Conservation (phyloP, 108 stramenopile genomes). For the Skeletonema potamos region DNA sequence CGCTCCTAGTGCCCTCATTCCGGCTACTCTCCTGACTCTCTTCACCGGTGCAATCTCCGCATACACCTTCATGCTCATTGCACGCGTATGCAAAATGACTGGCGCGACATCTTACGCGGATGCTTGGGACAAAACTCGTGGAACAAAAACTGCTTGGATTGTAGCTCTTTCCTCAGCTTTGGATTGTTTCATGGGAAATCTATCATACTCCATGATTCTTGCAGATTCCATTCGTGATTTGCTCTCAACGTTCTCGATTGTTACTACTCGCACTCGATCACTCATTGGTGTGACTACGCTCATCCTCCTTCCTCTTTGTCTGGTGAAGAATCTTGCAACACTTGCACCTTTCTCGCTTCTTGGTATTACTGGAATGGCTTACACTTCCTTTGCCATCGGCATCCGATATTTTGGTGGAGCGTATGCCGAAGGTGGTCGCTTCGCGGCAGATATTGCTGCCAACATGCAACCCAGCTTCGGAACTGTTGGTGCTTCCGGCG, state of each 20-base stretch:
- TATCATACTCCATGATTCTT: slow-evolving; percentile 95
- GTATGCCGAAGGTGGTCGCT: slow-evolving; percentile 70
- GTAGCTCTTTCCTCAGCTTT: slow-evolving; percentile 86
- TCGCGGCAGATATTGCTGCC: slow-evolving; percentile 60
- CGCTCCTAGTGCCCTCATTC: slow-evolving; percentile 88
- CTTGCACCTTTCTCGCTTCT: slow-evolving; percentile 89
- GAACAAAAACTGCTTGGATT: slow-evolving; percentile 66
- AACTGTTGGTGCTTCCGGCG: slow-evolving; percentile 61
- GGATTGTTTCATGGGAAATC: slow-evolving; percentile 84
- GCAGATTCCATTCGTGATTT: slow-evolving; percentile 87
- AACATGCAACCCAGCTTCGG: slow-evolving; percentile 75
- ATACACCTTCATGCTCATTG: slow-evolving; percentile 91
- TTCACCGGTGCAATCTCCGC: slow-evolving; percentile 83
- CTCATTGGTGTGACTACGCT: slow-evolving; percentile 72
- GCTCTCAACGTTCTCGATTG: slow-evolving; percentile 71
- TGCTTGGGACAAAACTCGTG: slow-evolving; percentile 90
- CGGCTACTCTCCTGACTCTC: slow-evolving; percentile 79
- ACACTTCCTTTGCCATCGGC: slow-evolving; percentile 82
- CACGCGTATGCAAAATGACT: slow-evolving; percentile 80
- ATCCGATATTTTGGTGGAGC: slow-evolving; percentile 78
- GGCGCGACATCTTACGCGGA: slow-evolving; percentile 87
- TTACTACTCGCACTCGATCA: slow-evolving; percentile 55
- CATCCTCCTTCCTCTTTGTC: slow-evolving; percentile 90
- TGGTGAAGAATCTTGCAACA: slow-evolving; percentile 84
- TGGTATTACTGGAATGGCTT: slow-evolving; percentile 90